Base-by-base conservation (phyloP, 2,329 filamentous ascomycete species). In the Graphium sp. region DNA sequence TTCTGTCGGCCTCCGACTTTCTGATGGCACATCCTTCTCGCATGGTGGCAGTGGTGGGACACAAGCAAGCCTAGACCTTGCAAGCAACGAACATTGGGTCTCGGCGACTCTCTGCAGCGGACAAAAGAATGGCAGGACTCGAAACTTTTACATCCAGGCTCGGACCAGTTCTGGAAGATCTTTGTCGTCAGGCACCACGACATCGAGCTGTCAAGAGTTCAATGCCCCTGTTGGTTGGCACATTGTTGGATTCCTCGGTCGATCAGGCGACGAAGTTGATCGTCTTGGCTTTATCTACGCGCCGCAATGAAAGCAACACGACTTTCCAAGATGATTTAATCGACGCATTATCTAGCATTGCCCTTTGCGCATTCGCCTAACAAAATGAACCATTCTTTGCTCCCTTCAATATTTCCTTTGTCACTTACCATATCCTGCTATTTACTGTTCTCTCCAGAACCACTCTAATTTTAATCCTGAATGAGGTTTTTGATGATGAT, bases 21-120 rank as follows among this genome's bases (percentile, higher is more conserved):
- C 49, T 1, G 58, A 63, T 29, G 67, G 66, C 3, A 55, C 60
- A 1, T 43, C 36, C 0, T 47, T 70, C 22, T 43, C 45, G 1
- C 67, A 73, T 38, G 68, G 68, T 25, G 67, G 67, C 12, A 52
- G 44, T 0, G 66, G 66, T 17, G 67, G 67, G 8, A 49, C 44
- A 0, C 45, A 40, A 5, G 38, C 41, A 3, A 48, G 50, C 4
- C 49, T 73, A 27, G 48, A 46, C 0, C 52, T 71, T n/a, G 54
- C 28, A 2, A 35, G 39, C 3, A 46, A 47, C 11, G 68, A 74
- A 43, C 55, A 46, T 38, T 62, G 66, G 55, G 55, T 50, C 2
- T 38, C 43, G 16, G 62, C 61, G 1, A 46, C 49, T 29, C 44
- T 72, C 9, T 73, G 66, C 45, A 51, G 58, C 37, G 66, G 55